A percentile compares a stretch with the other conserved stretches of the same genome.
Evolutionary conservation across 2,329 filamentous ascomycete species (phyloP).

Genomic region (Botrytis fragariae): DNA sequence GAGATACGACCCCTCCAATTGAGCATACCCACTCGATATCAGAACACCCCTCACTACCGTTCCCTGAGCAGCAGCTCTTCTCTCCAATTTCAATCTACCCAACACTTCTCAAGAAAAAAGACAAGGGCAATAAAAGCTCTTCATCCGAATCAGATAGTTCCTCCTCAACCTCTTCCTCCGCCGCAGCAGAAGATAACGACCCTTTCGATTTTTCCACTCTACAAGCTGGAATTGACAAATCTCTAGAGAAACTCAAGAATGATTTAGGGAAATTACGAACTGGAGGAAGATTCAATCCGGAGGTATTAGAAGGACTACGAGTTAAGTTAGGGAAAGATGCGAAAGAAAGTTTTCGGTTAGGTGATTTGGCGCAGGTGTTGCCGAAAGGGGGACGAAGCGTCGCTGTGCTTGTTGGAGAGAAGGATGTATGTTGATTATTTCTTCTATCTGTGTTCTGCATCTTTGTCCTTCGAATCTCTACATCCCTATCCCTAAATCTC

Average conservation of each 20-base stretch:
- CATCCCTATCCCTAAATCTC: not conserved
- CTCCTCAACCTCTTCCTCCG: conserved; percentile 5
- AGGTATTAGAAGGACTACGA: conserved; percentile 57
- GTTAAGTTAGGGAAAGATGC: conserved; percentile 55
- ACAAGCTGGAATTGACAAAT: conserved; percentile 53
- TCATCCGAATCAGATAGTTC: not conserved
- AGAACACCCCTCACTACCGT: not conserved
- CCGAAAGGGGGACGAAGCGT: conserved; percentile 60
- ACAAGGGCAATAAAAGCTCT: conserved; percentile 22
- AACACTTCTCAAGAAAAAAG: conserved; percentile 33
- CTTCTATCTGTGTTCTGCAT: not conserved
- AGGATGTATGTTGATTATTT: conserved; percentile 49
- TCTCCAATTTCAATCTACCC: conserved; percentile 24
- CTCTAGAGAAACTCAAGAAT: conserved; percentile 55
- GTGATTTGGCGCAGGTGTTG: conserved; percentile 65
- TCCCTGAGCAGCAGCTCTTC: conserved; percentile 3
- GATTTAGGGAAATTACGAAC: conserved; percentile 61
- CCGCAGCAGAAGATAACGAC: conserved; percentile 41
- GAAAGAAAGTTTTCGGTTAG: conserved; percentile 53
- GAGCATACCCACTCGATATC: not conserved
- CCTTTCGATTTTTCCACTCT: conserved; percentile 60
- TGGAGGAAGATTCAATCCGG: conserved; percentile 61
- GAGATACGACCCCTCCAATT: not conserved
- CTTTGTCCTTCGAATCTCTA: not conserved
- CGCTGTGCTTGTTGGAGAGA: conserved; percentile 62